phyloP scores from a whole-genome alignment of 306 rosid genomes.

The Cucumis melo region DNA sequence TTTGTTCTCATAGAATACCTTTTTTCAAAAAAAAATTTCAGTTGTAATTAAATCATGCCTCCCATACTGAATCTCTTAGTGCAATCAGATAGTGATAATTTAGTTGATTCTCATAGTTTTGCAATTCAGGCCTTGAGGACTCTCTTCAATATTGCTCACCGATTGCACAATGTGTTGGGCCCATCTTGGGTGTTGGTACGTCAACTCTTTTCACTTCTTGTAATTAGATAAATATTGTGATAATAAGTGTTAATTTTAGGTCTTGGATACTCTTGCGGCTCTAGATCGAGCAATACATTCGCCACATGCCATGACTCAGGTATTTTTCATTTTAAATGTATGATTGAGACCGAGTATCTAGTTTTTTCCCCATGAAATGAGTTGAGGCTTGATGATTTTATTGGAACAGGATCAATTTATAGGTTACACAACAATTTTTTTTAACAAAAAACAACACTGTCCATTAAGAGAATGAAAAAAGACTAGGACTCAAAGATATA shows the following conservation, averaged over 20 bases:
- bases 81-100: neutral
- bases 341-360: neutral
- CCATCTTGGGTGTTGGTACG: constrained; percentile 98
- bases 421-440: neutral
- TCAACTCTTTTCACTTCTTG: constrained; percentile 9
- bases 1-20: constrained; percentile 7
- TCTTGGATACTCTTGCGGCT: constrained; percentile 93
- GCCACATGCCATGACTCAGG: constrained; percentile 96
- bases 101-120: constrained; percentile 13
- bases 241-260: constrained; percentile 31
- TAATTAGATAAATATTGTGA: neutral
- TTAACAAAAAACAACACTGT: no score
- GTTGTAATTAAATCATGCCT: neutral
- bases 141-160: constrained; percentile 92
- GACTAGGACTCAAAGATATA: neutral
- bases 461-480: no score
- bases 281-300: constrained; percentile 94
- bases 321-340: constrained; percentile 13
- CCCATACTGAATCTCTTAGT: neutral
- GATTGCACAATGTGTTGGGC: constrained; percentile 88
- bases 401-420: neutral
- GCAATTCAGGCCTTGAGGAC: constrained; percentile 83
- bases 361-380: neutral
- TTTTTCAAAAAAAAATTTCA: neutral
- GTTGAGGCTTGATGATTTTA: neutral